These are phyloP conservation scores for Penicillium lagena DNA, from an alignment of 495 filamentous ascomycete species.

Conservation along the genomic window DNA sequence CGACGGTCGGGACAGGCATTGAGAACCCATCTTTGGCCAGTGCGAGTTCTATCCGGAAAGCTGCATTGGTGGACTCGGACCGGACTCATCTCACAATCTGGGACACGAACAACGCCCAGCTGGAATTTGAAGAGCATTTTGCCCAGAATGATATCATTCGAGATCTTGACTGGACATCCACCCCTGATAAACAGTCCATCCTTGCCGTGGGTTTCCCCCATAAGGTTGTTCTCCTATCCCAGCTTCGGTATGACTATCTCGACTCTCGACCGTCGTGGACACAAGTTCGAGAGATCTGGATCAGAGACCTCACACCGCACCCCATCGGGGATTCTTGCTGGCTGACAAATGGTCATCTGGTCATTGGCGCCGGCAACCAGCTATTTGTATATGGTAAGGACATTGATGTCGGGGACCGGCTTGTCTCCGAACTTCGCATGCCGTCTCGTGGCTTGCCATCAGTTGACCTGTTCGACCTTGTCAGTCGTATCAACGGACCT, in stretches of 20 bases:
- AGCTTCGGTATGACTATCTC: slow-evolving; percentile 91
- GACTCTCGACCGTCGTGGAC: slow-evolving; percentile 90
- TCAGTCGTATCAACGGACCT: slow-evolving; percentile 77
- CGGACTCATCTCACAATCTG: slow-evolving; percentile 84
- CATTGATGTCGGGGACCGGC: slow-evolving; percentile 56
- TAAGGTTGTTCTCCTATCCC: slow-evolving; percentile 75
- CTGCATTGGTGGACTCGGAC: slow-evolving; percentile 68
- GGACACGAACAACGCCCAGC: slow-evolving; percentile 74
- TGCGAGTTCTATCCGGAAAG: slow-evolving; percentile 81
- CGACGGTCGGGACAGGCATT: slow-evolving; percentile 75
- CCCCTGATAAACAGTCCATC: slow-evolving; percentile 84
- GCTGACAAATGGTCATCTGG: slow-evolving; percentile 75
- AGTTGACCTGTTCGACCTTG: slow-evolving; percentile 70
- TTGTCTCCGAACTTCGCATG: slow-evolving; percentile 58
- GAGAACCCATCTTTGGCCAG: slow-evolving; percentile 69
- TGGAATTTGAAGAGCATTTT: slow-evolving; percentile 76
- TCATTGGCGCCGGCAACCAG: slow-evolving; percentile 88
- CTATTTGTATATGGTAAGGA: slow-evolving; percentile 80
- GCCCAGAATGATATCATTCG: slow-evolving; percentile 66
- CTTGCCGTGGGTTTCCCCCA: slow-evolving; percentile 87
- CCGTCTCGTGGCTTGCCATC: slow-evolving; percentile 42
- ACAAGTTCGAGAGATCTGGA: slow-evolving; percentile 72
- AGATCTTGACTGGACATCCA: slow-evolving; percentile 93
- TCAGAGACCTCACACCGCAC: slow-evolving; percentile 76
- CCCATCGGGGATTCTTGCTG: slow-evolving; percentile 91